phyloP scores from a whole-genome alignment of 441 rosid species.

The Erodium chrysanthum region DNA sequence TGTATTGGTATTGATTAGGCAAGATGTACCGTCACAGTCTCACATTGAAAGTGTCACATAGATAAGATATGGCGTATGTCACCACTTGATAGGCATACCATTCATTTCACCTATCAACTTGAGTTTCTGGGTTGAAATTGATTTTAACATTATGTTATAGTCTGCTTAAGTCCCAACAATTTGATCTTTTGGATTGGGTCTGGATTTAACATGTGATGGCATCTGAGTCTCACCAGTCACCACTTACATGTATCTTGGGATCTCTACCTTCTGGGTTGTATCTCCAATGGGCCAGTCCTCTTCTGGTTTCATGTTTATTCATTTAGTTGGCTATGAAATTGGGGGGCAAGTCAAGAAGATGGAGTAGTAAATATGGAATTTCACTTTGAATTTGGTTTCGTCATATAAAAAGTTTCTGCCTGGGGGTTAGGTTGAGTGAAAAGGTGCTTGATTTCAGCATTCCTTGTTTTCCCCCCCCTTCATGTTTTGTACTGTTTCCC shows the following conservation, averaged over 20 bases:
- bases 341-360: not conserved
- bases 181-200: too few relatives aligned
- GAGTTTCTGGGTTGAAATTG: too few relatives aligned
- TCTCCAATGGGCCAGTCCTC: not conserved
- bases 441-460: not conserved
- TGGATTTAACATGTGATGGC: too few relatives aligned
- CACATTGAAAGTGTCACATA: too few relatives aligned
- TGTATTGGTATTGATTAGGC: not conserved
- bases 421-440: not conserved
- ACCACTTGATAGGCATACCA: too few relatives aligned
- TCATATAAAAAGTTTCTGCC: not conserved
- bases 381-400: constrained; percentile 15
- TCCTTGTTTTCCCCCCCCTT: not conserved
- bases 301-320: constrained; percentile 2
- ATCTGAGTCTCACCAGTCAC: too few relatives aligned
- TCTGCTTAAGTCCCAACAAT: too few relatives aligned
- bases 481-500: not conserved
- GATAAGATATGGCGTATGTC: too few relatives aligned
- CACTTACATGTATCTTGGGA: too few relatives aligned
- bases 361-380: not conserved
- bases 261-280: not conserved
- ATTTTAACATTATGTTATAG: too few relatives aligned
- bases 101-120: too few relatives aligned
- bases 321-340: not conserved
- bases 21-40: not conserved